Evolutionary conservation across 2,329 filamentous ascomycete species (phyloP).

Genomic region (Diaporthe helianthi): DNA sequence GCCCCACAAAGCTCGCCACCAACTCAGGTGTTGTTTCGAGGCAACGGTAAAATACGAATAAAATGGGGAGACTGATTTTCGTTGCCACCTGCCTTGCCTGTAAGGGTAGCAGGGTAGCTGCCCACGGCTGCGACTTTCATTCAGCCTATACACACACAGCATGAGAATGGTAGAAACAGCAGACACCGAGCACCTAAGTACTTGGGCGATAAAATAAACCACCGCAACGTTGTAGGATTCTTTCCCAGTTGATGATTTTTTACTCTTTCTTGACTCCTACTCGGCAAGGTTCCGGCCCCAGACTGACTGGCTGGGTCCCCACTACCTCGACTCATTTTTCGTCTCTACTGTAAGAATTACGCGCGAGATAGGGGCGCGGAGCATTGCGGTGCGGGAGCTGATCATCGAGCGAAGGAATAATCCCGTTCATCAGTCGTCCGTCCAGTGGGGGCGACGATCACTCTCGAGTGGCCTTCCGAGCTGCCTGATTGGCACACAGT

Average conservation of each 20-base stretch:
- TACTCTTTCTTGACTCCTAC: background rate
- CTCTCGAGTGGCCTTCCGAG: background rate
- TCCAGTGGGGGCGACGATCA: background rate
- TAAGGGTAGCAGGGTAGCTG: too few relatives aligned
- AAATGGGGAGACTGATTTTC: background rate
- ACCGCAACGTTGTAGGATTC: background rate
- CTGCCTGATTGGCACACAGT: slow-evolving; percentile 12
- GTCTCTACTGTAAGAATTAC: background rate
- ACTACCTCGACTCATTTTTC: slow-evolving; percentile 4
- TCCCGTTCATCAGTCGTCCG: background rate
- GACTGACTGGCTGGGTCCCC: slow-evolving; percentile 1
- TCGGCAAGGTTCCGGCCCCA: slow-evolving; percentile 8
- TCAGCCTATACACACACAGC: background rate
- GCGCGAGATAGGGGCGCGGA: background rate
- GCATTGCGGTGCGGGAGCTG: background rate
- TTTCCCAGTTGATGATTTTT: background rate
- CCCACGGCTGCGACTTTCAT: background rate
- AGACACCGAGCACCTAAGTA: too few relatives aligned
- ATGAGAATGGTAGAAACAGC: background rate
- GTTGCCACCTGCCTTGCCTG: background rate
- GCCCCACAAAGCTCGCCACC: background rate
- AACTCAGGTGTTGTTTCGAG: background rate
- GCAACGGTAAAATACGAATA: background rate
- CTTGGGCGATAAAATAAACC: background rate
- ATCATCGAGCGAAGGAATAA: background rate